A percentile compares a stretch with the other conserved stretches of the same genome.
These are phyloP conservation scores for Cairneyella variabilis DNA, from an alignment of 495 filamentous ascomycete species.

Conservation along the genomic window DNA sequence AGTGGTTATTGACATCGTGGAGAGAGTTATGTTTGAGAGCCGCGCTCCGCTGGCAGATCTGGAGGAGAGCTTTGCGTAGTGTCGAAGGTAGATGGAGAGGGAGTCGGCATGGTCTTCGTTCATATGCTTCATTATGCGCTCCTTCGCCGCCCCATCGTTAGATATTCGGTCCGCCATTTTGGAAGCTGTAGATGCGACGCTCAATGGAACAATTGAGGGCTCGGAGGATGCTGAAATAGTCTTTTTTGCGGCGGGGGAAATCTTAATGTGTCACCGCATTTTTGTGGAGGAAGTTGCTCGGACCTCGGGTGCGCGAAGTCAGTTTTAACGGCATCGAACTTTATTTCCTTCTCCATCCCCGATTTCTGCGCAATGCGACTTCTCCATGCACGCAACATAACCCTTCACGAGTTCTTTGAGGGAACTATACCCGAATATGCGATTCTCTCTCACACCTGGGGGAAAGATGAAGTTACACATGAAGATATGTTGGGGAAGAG, in stretches of 20 bases:
- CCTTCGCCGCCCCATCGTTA: constrained; percentile 41
- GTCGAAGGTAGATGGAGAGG: constrained; percentile 57
- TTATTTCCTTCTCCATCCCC: too few relatives aligned
- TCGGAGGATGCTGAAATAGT: too few relatives aligned
- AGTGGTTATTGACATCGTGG: constrained; percentile 45
- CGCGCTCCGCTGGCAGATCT: constrained; percentile 35
- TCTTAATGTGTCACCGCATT: too few relatives aligned
- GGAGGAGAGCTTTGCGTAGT: constrained; percentile 39
- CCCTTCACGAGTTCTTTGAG: constrained; percentile 27
- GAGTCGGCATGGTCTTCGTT: constrained; percentile 66
- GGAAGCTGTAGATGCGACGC: not conserved
- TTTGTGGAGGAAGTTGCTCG: too few relatives aligned
- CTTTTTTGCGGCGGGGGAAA: too few relatives aligned
- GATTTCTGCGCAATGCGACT: constrained; percentile 37
- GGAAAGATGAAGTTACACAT: constrained; percentile 25
- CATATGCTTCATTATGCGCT: constrained; percentile 71
- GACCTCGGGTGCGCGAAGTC: too few relatives aligned
- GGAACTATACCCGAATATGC: constrained; percentile 29
- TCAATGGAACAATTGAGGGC: not conserved
- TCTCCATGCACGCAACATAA: constrained; percentile 30
- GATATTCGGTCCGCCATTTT: constrained; percentile 19
- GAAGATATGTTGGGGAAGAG: constrained; percentile 24
- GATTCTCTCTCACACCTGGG: constrained; percentile 36
- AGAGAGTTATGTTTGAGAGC: constrained; percentile 53
- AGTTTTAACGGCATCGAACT: too few relatives aligned